Evolutionary conservation across 441 rosid genomes (phyloP).

Genomic region (Adansonia rubrostipa): DNA sequence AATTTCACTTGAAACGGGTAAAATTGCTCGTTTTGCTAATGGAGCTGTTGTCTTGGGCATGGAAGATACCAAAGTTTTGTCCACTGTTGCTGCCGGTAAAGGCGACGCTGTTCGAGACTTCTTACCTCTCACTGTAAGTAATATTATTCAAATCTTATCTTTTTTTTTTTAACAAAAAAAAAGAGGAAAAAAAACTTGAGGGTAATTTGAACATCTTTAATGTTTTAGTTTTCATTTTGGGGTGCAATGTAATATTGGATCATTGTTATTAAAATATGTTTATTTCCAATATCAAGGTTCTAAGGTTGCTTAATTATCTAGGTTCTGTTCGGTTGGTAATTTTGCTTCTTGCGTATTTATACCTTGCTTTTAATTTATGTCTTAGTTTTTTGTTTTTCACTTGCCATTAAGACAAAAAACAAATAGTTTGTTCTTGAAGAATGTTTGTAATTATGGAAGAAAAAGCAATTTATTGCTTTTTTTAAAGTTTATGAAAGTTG

Average conservation of each 20-base stretch:
- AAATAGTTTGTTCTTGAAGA: neutral
- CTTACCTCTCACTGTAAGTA: slow-evolving; percentile 84
- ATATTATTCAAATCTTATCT: neutral
- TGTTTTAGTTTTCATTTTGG: neutral
- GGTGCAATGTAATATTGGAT: neutral
- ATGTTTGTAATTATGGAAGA: neutral
- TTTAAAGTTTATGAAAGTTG: slow-evolving; percentile 12
- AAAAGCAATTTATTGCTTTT: slow-evolving; percentile 9
- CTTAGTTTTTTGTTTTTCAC: neutral
- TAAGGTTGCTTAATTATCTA: slow-evolving; percentile 1
- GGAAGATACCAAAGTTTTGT: slow-evolving; percentile 79
- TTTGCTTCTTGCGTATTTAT: neutral
- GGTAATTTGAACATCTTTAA: neutral
- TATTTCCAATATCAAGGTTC: neutral
- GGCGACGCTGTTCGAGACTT: slow-evolving; percentile 69
- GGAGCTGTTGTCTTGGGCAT: slow-evolving; percentile 85
- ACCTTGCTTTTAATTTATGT: neutral
- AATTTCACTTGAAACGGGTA: slow-evolving; percentile 81
- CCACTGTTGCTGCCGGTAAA: slow-evolving; percentile 79
- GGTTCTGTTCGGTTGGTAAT: neutral
- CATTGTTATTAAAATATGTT: neutral
- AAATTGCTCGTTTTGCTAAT: slow-evolving; percentile 90
- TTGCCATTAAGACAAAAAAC: neutral
- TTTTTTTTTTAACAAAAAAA: neutral
- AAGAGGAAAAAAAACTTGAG: neutral